Evolutionary conservation across 495 filamentous ascomycete species (phyloP).

Genomic region (Cercophora newfieldiana): DNA sequence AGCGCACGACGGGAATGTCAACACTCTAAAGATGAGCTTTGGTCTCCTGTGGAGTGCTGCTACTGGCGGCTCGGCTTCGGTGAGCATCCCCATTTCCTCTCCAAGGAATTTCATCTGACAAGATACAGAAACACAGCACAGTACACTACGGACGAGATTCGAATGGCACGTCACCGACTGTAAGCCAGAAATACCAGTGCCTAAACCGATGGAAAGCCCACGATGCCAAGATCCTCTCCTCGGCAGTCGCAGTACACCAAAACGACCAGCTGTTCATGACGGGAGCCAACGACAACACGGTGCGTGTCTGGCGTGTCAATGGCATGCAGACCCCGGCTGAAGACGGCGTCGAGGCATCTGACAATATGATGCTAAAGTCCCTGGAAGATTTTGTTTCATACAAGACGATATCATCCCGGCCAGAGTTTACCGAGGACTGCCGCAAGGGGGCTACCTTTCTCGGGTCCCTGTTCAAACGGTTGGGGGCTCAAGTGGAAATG

Average conservation of each 20-base stretch:
- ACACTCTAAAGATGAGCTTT: conserved; percentile 79
- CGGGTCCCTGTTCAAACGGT: conserved; percentile 81
- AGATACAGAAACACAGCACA: conserved; percentile 55
- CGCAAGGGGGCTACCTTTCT: conserved; percentile 89
- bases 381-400: conserved; percentile 84
- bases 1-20: conserved; percentile 77
- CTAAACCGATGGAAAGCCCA: conserved; percentile 83
- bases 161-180: conserved; percentile 58
- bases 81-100: conserved; percentile 39
- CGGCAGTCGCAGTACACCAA: conserved; percentile 66
- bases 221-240: conserved; percentile 82
- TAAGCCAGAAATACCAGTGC: conserved; percentile 86
- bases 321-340: conserved; percentile 44
- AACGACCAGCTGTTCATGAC: conserved; percentile 80
- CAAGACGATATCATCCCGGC: conserved; percentile 83
- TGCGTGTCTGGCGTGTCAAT: conserved; percentile 86
- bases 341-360: conserved; percentile 31
- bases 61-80: conserved; percentile 76
- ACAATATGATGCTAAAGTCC: conserved; percentile 79
- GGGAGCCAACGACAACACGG: conserved; percentile 88
- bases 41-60: conserved; percentile 83
- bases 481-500: conserved; percentile 86
- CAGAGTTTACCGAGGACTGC: conserved; percentile 84
- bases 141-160: conserved; percentile 55
- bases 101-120: conserved; percentile 17